phyloP scores from a whole-genome alignment of 768 basidiomycete genomes.

The Russula dissimulans region DNA sequence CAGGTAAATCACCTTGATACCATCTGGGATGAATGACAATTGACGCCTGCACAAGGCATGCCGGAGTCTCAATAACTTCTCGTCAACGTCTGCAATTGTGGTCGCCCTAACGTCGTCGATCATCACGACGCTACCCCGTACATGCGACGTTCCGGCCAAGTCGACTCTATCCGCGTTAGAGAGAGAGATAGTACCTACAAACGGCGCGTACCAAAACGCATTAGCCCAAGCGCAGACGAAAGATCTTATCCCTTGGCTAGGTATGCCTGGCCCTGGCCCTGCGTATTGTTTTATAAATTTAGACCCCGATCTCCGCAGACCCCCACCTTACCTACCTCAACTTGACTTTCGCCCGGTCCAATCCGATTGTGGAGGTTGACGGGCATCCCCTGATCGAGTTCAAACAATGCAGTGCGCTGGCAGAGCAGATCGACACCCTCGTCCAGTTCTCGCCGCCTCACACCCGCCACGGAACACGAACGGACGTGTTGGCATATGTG shows the following conservation, averaged over 20 bases:
- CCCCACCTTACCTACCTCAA: background rate
- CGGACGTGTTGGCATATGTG: background rate
- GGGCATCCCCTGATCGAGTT: constrained; percentile 3
- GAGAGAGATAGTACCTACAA: background rate
- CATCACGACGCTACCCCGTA: background rate
- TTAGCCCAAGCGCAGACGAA: background rate
- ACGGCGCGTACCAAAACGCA: background rate
- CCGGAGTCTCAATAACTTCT: constrained; percentile 7
- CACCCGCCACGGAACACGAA: background rate
- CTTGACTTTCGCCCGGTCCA: background rate
- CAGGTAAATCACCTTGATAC: constrained; percentile 1
- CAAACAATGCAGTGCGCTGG: background rate
- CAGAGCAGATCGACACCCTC: constrained; percentile 2
- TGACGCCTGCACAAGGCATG: background rate
- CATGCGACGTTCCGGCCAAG: constrained; percentile 4
- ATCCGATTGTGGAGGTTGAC: background rate
- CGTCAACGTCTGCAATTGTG: constrained; percentile 4
- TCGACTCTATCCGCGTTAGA: background rate
- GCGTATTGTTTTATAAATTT: background rate
- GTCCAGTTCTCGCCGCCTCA: constrained; percentile 1
- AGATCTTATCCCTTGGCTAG: constrained; percentile 5
- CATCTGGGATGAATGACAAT: background rate
- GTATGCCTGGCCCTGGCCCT: background rate
- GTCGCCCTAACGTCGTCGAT: background rate
- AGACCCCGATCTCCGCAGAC: background rate